Conservation (phyloP, 257 asterid species). For the Nicotiana paniculata region DNA sequence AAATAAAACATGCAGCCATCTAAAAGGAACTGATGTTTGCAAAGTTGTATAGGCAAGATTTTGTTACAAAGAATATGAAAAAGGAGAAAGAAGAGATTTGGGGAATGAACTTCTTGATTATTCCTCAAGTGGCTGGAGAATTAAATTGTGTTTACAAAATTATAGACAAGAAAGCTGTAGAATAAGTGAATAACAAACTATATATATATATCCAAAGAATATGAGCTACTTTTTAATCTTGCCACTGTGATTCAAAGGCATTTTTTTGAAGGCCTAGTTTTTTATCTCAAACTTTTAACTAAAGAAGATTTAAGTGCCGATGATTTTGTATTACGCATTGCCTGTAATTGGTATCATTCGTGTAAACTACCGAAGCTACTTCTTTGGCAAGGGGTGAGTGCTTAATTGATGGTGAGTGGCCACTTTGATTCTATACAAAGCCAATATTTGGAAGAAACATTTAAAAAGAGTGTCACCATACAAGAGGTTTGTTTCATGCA, state of each 20-base stretch:
- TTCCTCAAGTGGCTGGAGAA: not conserved
- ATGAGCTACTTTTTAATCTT: not conserved
- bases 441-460: not conserved
- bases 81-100: not conserved
- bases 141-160: not conserved
- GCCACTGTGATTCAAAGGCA: not conserved
- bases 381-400: not conserved
- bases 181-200: not conserved
- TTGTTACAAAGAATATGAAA: not conserved
- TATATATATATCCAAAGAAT: not conserved
- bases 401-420: not conserved
- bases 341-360: not conserved
- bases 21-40: not conserved
- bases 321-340: not conserved
- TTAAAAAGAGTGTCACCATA: not conserved
- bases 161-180: not conserved
- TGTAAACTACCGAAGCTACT: not conserved
- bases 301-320: not conserved
- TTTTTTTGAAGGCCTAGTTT: not conserved
- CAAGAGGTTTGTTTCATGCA: not conserved
- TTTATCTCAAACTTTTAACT: not conserved
- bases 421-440: not conserved
- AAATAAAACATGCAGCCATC: not conserved
- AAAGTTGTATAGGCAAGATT: not conserved
- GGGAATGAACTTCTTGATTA: not conserved